Evolutionary conservation across 768 basidiomycete species (phyloP).

Genomic region (Russula vinacea): DNA sequence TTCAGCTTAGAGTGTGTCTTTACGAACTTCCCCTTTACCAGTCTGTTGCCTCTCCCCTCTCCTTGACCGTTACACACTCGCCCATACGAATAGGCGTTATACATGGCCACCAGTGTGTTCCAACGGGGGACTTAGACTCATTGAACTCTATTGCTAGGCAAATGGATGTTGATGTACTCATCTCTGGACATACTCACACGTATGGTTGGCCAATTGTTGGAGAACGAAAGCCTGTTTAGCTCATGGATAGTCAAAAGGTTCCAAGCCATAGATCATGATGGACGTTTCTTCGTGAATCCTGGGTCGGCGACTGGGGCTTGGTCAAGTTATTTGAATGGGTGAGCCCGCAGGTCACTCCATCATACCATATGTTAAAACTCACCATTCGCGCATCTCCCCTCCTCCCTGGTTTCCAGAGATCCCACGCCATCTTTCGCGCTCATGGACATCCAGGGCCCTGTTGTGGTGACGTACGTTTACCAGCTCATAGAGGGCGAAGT

Average conservation of each 20-base stretch:
- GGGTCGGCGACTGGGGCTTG: constrained; percentile 95
- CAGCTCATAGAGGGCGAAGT: constrained; percentile 93
- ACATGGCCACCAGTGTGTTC: constrained; percentile 92
- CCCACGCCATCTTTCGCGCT: constrained; percentile 92
- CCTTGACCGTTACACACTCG: constrained; percentile 72
- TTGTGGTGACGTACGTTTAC: constrained; percentile 96
- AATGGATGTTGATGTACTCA: constrained; percentile 96
- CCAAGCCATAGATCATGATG: constrained; percentile 89
- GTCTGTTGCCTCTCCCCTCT: constrained; percentile 73
- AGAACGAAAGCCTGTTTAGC: background rate
- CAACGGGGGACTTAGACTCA: constrained; percentile 89
- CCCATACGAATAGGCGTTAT: constrained; percentile 90
- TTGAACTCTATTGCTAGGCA: constrained; percentile 83
- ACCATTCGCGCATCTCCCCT: background rate
- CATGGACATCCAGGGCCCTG: constrained; percentile 96
- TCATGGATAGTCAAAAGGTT: constrained; percentile 52
- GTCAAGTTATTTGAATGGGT: constrained; percentile 74
- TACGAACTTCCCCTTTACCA: constrained; percentile 31
- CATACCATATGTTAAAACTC: background rate
- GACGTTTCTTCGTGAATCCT: constrained; percentile 93
- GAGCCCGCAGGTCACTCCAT: constrained; percentile 30
- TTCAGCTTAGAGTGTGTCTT: background rate
- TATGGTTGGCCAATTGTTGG: constrained; percentile 41
- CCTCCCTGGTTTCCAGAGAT: constrained; percentile 48
- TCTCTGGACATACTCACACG: constrained; percentile 94